A percentile compares a stretch with the other conserved stretches of the same genome.
phyloP scores from a whole-genome alignment of 257 asterid species.

The Salvia rosmarinus region DNA sequence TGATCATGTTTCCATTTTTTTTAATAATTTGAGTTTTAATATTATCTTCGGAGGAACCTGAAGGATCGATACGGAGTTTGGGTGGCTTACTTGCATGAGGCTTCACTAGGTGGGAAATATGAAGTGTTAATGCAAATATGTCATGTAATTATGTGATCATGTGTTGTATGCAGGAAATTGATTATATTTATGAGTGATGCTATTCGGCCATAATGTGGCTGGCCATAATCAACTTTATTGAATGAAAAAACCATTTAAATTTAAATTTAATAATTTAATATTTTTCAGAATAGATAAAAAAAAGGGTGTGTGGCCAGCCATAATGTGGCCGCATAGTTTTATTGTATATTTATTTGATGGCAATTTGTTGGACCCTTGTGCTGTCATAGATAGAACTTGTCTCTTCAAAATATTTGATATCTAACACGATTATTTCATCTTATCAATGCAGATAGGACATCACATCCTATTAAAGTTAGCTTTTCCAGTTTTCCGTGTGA shows the following conservation, averaged over 20 bases:
- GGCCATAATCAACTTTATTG: too few species aligned
- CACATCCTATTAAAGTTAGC: conserved; percentile 29
- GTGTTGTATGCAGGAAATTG: conserved; percentile 8
- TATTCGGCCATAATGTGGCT: too few species aligned
- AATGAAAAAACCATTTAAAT: too few species aligned
- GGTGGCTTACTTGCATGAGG: conserved; percentile 22
- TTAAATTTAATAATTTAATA: too few species aligned
- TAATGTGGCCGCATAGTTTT: too few species aligned
- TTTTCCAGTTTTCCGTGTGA: conserved; percentile 18
- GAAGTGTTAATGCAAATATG: not conserved
- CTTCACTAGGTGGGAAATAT: not conserved
- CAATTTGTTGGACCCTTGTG: conserved; percentile 5
- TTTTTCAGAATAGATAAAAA: too few species aligned
- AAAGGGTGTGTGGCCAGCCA: too few species aligned
- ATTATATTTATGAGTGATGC: too few species aligned
- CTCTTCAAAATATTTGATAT: conserved; percentile 19
- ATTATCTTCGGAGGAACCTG: not conserved
- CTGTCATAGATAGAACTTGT: conserved; percentile 7
- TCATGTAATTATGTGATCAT: conserved; percentile 5
- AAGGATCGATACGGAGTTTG: conserved; percentile 5
- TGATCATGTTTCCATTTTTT: conserved; percentile 2
- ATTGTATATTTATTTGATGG: conserved; percentile 25
- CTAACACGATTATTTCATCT: conserved; percentile 24
- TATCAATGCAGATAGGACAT: conserved; percentile 34
- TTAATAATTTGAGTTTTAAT: not conserved